Evolutionary conservation across 768 basidiomycete species (phyloP), one percentile per base, ranked within the genome.

Genomic region (Lactarius quietus): DNA sequence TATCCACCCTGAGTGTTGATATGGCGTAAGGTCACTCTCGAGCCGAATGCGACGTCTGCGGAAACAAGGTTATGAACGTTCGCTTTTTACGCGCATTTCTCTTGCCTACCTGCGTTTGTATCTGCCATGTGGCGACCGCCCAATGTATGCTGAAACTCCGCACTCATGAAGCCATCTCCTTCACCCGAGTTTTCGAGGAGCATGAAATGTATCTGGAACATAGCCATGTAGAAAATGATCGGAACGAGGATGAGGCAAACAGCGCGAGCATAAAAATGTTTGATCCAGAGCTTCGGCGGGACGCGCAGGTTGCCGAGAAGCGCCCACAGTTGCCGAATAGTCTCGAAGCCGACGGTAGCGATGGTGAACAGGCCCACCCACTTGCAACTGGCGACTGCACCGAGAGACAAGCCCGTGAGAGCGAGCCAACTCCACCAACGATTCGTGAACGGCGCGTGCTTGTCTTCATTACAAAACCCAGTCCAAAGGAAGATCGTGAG

Each of bases 291-390:
- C 62, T 83, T 79, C 17, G 94, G 87, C 0, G 91, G 75, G 45
- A 98, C 83, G 31, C 88, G 85, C 33, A 91, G 73, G 73, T 98
- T 95, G 6, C 95, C 97, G 6, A 99, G 84, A 7, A 96, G 84
- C 41, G 80, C 73, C 96, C 97, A 98, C 5, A 99, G 81, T 71
- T 95, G 96, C 57, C 83, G 78, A 38, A 98, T 72, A 2, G 95
- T 97, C 71, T 86, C 87, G 38, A 90, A 72, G 17, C 96, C 97
- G 58, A 99, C 79, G 8, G 95, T 97, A 10, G 97, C 95, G 70
- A 98, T 93, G 17, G 95, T 98, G 78, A 99, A 98, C 26, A 99
- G 80, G 12, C 97, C 97, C 48, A 98, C 96, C 97, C 96, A 98
- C 76, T 98, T 99, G 80, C 93, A 93, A 71, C 89, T 91, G 36